Percentiles rank a stretch among this genome's conserved stretches.
phyloP scores from a whole-genome alignment of 202 grass and related monocot species.

The Bolboschoenoplectus hybrid region DNA sequence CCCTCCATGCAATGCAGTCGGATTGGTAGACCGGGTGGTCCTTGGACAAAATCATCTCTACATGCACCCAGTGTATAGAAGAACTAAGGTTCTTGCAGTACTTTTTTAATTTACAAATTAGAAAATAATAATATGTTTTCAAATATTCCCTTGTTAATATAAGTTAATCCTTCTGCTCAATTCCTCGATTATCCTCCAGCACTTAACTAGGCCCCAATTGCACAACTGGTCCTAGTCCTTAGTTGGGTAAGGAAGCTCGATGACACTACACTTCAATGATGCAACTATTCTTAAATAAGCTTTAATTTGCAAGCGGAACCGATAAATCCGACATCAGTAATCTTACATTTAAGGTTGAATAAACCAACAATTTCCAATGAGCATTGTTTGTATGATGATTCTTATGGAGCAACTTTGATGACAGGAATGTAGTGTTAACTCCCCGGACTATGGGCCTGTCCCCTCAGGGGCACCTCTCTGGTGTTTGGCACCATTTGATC shows the following conservation, averaged over 20 bases:
- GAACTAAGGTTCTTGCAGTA: conserved; percentile 74
- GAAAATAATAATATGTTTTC: conserved; percentile 19
- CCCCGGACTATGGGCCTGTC: conserved; percentile 88
- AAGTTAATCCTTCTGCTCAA: neutral
- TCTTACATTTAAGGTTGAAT: conserved; percentile 11
- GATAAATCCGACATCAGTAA: neutral
- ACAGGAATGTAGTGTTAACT: conserved; percentile 92
- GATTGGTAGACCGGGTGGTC: conserved; percentile 70
- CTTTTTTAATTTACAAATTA: conserved; percentile 16
- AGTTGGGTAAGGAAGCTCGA: neutral
- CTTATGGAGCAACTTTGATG: conserved; percentile 39
- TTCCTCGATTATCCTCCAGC: neutral
- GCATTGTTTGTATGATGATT: conserved; percentile 12
- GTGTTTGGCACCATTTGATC: conserved; percentile 93
- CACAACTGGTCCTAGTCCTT: neutral
- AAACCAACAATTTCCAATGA: conserved; percentile 19
- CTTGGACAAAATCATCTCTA: conserved; percentile 89
- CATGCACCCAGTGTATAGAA: conserved; percentile 79
- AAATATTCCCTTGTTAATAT: neutral
- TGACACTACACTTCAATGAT: neutral
- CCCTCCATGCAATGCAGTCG: conserved; percentile 93
- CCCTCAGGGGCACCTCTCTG: conserved; percentile 76
- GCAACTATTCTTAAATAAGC: neutral
- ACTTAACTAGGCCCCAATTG: neutral
- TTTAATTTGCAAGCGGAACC: neutral